Percentiles rank a stretch among this genome's conserved stretches.
Evolutionary conservation across 768 basidiomycete species (phyloP).

Genomic region (Suillus subaureus): DNA sequence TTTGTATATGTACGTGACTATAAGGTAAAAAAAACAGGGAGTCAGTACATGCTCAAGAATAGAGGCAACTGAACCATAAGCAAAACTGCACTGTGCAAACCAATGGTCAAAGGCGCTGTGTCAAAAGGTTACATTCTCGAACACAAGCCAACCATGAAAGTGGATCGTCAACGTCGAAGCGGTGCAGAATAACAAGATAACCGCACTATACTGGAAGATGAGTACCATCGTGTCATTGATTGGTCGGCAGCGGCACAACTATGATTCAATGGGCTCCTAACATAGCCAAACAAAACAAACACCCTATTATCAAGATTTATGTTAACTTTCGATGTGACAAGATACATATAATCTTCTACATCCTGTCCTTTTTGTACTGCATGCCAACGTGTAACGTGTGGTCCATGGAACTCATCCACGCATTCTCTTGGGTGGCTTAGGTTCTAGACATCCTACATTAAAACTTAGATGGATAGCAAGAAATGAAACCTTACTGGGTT

Average conservation of each 20-base stretch:
- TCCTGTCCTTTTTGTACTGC: neutral
- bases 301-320: conserved; percentile 3
- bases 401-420: neutral
- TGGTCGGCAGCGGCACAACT: too few relatives aligned
- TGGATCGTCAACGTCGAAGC: neutral
- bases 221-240: neutral
- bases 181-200: neutral
- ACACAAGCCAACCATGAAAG: neutral
- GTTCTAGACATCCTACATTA: neutral
- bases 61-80: neutral
- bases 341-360: conserved; percentile 3
- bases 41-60: neutral
- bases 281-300: neutral
- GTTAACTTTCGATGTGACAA: neutral
- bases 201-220: neutral
- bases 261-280: neutral
- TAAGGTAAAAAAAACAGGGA: neutral
- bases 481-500: conserved; percentile 28
- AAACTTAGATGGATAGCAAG: neutral
- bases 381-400: neutral
- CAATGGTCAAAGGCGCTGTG: neutral
- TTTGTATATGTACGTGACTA: neutral
- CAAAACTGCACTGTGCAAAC: neutral
- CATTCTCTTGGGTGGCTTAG: neutral
- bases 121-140: neutral